Evolutionary conservation across 2,329 filamentous ascomycete species (phyloP).

Genomic region (Thermomyces lanuginosus): DNA sequence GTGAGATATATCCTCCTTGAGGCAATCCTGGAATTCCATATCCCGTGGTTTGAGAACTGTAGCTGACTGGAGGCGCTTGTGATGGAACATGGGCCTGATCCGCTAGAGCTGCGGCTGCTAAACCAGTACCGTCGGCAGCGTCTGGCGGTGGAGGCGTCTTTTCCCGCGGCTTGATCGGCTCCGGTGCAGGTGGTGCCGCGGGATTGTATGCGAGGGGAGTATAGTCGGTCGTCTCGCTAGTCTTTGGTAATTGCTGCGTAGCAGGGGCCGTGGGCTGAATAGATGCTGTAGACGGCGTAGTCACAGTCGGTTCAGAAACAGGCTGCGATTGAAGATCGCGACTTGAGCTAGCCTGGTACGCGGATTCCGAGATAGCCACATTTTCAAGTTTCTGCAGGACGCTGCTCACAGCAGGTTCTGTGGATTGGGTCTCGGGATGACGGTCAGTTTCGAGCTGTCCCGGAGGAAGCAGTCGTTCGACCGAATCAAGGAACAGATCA

Average conservation of each 20-base stretch:
- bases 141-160: constrained; percentile 49
- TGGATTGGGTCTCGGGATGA: constrained; percentile 19
- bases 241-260: constrained; percentile 8
- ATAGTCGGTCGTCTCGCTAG: constrained; percentile 20
- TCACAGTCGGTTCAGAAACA: constrained; percentile 7
- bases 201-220: constrained; percentile 48
- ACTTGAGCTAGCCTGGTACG: constrained; percentile 30
- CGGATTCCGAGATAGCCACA: constrained; percentile 40
- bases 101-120: constrained; percentile 25
- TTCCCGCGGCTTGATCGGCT: constrained; percentile 48
- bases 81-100: constrained; percentile 21
- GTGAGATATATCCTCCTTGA: constrained; percentile 10
- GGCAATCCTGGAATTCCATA: constrained; percentile 11
- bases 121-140: constrained; percentile 32
- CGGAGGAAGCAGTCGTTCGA: constrained; percentile 18
- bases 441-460: constrained; percentile 36
- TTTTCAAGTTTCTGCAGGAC: constrained; percentile 49
- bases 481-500: constrained; percentile 35
- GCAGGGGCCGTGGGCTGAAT: constrained; percentile 3
- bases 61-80: constrained; percentile 12
- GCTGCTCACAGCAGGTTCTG: constrained; percentile 35
- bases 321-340: constrained; percentile 21
- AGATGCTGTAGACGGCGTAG: constrained; percentile 7
- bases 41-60: constrained; percentile 11
- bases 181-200: constrained; percentile 47